Percentiles rank a stretch among this genome's conserved stretches.
These are phyloP conservation scores for Lasiosphaeriaceae sp. DNA, from an alignment of 495 filamentous ascomycete species.

Conservation along the genomic window DNA sequence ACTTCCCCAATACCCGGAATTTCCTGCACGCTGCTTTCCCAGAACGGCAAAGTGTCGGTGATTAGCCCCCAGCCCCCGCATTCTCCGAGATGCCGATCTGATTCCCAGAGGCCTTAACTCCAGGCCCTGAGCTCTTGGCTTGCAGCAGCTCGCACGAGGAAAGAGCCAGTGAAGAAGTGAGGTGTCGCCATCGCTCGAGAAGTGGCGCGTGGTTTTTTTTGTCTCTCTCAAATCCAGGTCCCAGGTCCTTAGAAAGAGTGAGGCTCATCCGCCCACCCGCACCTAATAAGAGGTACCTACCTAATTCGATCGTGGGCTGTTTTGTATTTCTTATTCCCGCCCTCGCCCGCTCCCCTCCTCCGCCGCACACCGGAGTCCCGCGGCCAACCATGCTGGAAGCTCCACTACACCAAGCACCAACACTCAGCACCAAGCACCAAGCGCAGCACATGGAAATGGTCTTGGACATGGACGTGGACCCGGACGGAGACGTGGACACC, in stretches of 20 bases:
- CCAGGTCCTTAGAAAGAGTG: no score
- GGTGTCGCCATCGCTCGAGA: neutral
- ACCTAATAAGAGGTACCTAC: neutral
- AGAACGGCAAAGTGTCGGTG: conserved; percentile 28
- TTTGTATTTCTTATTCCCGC: conserved; percentile 6
- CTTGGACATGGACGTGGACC: conserved; percentile 20
- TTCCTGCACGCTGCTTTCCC: conserved; percentile 25
- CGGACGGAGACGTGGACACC: conserved; percentile 8
- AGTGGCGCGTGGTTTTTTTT: no score
- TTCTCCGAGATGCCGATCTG: conserved; percentile 33
- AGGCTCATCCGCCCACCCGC: no score
- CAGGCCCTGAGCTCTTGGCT: neutral
- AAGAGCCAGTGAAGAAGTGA: no score
- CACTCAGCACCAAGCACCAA: neutral
- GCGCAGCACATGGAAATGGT: conserved; percentile 7
- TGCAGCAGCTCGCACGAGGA: no score
- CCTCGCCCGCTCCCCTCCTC: neutral
- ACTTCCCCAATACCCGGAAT: conserved; percentile 20
- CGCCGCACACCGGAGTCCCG: neutral
- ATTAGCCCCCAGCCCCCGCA: conserved; percentile 32
- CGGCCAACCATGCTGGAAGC: neutral
- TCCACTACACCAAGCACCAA: neutral
- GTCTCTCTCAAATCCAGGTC: no score
- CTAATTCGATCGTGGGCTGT: neutral
- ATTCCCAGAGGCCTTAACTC: neutral